A percentile compares a stretch with the other conserved stretches of the same genome.
phyloP scores from a whole-genome alignment of 1,284 basidiomycete species.

The Sphagnurus paluster region DNA sequence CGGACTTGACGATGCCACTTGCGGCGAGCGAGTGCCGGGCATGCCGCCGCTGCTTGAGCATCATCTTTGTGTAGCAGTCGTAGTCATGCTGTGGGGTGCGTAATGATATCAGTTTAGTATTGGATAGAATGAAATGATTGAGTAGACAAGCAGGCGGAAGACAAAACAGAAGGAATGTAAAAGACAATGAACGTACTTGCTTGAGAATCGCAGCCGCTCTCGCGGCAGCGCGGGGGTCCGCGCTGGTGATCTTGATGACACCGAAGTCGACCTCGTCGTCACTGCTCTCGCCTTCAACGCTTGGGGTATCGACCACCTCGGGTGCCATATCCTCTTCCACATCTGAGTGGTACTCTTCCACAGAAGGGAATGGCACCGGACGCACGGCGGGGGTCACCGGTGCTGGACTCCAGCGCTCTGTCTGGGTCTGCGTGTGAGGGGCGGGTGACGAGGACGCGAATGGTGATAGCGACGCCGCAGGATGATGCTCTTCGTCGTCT shows the following conservation, averaged over 20 bases:
- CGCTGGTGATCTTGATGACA: slow-evolving; percentile 75
- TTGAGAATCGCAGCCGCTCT: slow-evolving; percentile 89
- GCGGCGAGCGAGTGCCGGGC: slow-evolving; percentile 17
- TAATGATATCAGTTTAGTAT: background rate
- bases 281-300: too few species aligned
- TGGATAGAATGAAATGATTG: too few species aligned
- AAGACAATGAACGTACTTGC: slow-evolving; percentile 49
- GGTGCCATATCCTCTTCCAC: slow-evolving; percentile 15
- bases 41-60: slow-evolving; percentile 35
- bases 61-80: slow-evolving; percentile 69
- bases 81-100: slow-evolving; percentile 68
- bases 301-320: too few species aligned
- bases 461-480: too few species aligned
- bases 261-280: slow-evolving; percentile 43
- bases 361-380: too few species aligned
- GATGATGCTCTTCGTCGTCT: background rate
- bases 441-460: too few species aligned
- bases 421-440: too few species aligned
- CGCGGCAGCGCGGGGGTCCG: slow-evolving; percentile 81
- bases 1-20: slow-evolving; percentile 21
- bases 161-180: slow-evolving; percentile 5
- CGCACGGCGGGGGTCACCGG: background rate
- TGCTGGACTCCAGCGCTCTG: background rate
- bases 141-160: background rate
- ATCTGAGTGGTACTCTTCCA: background rate